Percentiles rank a stretch among this genome's conserved stretches.
These are phyloP conservation scores for Earliella scabrosa DNA, from an alignment of 1,284 basidiomycete genomes.

Conservation along the genomic window DNA sequence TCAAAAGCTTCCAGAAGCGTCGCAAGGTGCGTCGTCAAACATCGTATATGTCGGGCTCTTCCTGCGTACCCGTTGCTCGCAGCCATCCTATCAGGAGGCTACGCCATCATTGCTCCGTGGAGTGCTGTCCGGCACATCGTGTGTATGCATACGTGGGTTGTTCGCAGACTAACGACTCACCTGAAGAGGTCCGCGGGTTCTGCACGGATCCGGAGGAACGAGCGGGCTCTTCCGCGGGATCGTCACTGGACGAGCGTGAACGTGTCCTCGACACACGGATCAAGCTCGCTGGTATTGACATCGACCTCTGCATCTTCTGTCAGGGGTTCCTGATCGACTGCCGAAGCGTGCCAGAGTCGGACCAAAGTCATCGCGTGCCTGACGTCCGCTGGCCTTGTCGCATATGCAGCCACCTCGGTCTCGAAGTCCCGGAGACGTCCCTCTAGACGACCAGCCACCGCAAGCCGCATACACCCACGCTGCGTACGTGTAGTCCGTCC, in stretches of 20 bases:
- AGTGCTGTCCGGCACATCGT: too few relatives aligned
- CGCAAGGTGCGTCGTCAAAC: neutral
- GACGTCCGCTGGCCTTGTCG: slow-evolving; percentile 46
- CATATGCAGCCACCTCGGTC: slow-evolving; percentile 39
- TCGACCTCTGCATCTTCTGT: neutral
- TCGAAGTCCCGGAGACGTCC: slow-evolving; percentile 53
- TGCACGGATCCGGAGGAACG: too few relatives aligned
- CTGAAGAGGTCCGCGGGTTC: too few relatives aligned
- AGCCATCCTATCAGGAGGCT: too few relatives aligned
- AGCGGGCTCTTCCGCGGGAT: too few relatives aligned
- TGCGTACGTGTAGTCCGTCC: slow-evolving; percentile 68
- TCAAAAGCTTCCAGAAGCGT: too few relatives aligned
- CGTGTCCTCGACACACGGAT: neutral
- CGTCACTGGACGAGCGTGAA: neutral
- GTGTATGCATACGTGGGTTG: too few relatives aligned
- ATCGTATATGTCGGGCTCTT: neutral
- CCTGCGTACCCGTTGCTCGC: neutral
- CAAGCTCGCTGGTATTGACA: neutral
- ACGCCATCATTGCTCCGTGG: too few relatives aligned
- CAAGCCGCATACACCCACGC: slow-evolving; percentile 62
- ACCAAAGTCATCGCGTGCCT: slow-evolving; percentile 63
- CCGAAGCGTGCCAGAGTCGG: slow-evolving; percentile 46
- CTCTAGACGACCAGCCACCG: slow-evolving; percentile 70
- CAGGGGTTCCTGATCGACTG: slow-evolving; percentile 58
- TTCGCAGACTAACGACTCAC: too few relatives aligned